Base-by-base conservation (phyloP, 1,139 yeast genomes). In the Blastobotrys proliferans region DNA sequence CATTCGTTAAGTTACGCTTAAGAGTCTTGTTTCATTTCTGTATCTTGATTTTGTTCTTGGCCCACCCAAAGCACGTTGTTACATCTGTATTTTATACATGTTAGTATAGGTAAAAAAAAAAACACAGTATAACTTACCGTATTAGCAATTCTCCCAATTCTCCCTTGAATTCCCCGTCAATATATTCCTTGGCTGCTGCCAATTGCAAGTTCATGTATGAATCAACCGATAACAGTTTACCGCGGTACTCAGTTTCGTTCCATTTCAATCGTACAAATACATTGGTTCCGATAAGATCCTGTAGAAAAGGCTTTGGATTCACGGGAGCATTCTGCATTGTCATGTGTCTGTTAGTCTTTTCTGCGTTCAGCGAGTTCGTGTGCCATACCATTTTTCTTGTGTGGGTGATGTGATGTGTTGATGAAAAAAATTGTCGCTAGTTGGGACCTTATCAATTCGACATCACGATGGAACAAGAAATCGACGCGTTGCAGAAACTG, bases 191-290 rank as follows among this genome's bases (percentile, higher is more conserved):
- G 1, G 95, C 82, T 27, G 80, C 76, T 32, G 76, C 80, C 32
- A 92, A 68, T 59, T 87, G 90, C 30, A 92, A 55, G 58, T 92
- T 94, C 92, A 94, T 92, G 66, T 92, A 94, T 55, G 87, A 86
- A 61, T 92, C 99, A 22, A 87, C 83, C 1, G 95, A 81, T 13
- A 80, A 67, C 38, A 92, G 72, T n/a, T 64, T 74, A 1, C 98
- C 98, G 48, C 70, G 74, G 65, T 92, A 92, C 61, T 88, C 95
- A n/a, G 95, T 84, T 51, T 77, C 78, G 59, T 88, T 92, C 84
- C 96, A 94, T 63, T 92, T 92, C 50, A 92, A 74, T 44, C 92
- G 77, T n/a, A 92, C 94, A n/a, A 82, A 67, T 13, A 92, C 88
- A 18, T 69, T 70, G 49, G 80, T 74, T 46, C 83, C 81, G 17